Evolutionary conservation across 176 grass and related monocot species (phyloP).

Genomic region (Olyra latifolia): DNA sequence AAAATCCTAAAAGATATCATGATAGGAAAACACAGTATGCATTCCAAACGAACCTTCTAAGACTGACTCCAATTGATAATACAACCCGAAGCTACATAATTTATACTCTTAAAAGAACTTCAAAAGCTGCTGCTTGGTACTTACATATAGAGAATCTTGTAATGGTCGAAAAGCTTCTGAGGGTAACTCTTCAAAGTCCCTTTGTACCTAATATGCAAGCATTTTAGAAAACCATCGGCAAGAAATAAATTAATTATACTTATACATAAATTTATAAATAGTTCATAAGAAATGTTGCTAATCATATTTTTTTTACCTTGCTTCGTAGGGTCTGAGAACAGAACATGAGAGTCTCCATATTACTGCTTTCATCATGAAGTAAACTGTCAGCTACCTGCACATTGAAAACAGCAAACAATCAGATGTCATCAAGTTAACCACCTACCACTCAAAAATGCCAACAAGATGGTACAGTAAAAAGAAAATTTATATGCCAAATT

Average conservation of each 20-base stretch:
- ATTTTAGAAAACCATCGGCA: conserved; percentile 7
- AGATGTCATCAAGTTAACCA: conserved; percentile 19
- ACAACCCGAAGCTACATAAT: neutral
- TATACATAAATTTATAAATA: neutral
- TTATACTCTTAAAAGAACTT: conserved; percentile 22
- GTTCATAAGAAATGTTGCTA: neutral
- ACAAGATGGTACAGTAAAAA: conserved; percentile 1
- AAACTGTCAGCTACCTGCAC: conserved; percentile 89
- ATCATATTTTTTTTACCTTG: conserved; percentile 62
- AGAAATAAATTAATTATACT: neutral
- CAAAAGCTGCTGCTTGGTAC: conserved; percentile 36
- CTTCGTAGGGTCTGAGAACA: conserved; percentile 98
- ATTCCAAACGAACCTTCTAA: conserved; percentile 9
- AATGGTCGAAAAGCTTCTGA: conserved; percentile 81
- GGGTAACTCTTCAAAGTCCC: conserved; percentile 97
- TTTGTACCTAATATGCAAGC: conserved; percentile 78
- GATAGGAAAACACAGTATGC: conserved; percentile 6
- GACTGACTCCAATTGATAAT: neutral
- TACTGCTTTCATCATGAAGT: conserved; percentile 93
- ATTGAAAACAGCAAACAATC: conserved; percentile 13
- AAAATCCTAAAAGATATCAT: conserved; percentile 2
- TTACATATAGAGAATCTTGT: conserved; percentile 94
- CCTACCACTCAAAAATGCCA: neutral
- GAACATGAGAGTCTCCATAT: conserved; percentile 94
- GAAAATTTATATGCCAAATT: neutral